Evolutionary conservation across 2,329 filamentous ascomycete species (phyloP), one percentile per base, ranked within the genome.

Genomic region (Cephalotrichum gorgonifer): DNA sequence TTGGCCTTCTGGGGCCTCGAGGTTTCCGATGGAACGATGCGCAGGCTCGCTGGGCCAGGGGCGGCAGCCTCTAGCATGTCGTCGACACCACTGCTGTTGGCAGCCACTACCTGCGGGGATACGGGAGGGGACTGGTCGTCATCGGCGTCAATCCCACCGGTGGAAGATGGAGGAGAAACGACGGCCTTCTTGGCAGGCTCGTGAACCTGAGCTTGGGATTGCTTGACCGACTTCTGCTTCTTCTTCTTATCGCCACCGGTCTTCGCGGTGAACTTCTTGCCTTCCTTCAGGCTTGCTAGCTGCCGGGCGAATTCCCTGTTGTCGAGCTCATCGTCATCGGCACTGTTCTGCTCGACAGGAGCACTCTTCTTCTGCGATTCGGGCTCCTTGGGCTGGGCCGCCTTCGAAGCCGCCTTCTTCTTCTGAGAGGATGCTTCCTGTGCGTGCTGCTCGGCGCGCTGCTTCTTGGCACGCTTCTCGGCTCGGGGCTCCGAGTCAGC

Each of bases 51-150:
- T 23, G 88, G 85, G 48, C 80, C 85, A 35, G 80, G 63, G 3
- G 78, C 65, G 41, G 78, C 68, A 44, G 85, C 73, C 67, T 95
- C 89, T 15, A 97, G 81, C 91, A 97, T 97, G 67, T 96, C 91
- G 49, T 85, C 85, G 50, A 96, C 80, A 61, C 86, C 86, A 49
- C 77, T 80, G 52, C 78, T 75, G 51, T 78, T 74, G 14, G 71
- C 73, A n/a, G 78, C 71, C 31, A 58, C 62, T 22, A 76, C 69
- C 46, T 78, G 71, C 28, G 88, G 85, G 11, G 87, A 90, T 42
- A 73, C 72, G 51, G 76, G 73, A 7, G 85, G 74, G 3, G 88
- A 89, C 58, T 84, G 71, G 58, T 95, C 88, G 59, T 94, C 86
- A 58, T 93, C 88, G 14, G 83, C 86, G 61, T 91, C 87, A 27